These are phyloP conservation scores for Nicotiana rustica DNA, from an alignment of 305 asterid species.

Conservation along the genomic window DNA sequence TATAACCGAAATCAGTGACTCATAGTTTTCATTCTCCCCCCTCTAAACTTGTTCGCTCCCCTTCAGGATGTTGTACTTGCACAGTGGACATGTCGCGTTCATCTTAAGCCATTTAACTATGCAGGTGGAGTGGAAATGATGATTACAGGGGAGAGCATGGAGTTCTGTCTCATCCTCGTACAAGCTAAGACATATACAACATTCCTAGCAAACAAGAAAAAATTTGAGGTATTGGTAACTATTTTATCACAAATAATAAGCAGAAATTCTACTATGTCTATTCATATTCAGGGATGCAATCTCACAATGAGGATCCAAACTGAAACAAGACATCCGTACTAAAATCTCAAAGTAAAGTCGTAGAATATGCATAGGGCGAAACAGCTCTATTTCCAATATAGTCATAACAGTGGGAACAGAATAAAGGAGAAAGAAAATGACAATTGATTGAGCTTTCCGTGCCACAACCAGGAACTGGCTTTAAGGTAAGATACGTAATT, in stretches of 20 bases:
- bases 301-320: background rate
- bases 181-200: slow-evolving; percentile 82
- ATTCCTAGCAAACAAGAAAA: slow-evolving; percentile 64
- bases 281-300: background rate
- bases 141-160: slow-evolving; percentile 84
- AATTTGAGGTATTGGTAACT: background rate
- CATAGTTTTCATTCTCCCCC: slow-evolving; percentile 2
- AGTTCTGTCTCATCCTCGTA: slow-evolving; percentile 86
- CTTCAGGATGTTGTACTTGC: slow-evolving; percentile 95
- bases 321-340: background rate
- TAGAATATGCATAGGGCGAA: background rate
- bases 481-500: background rate
- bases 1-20: background rate
- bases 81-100: slow-evolving; percentile 96
- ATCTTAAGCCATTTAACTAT: slow-evolving; percentile 95
- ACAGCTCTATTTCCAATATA: slow-evolving; percentile 17
- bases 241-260: background rate
- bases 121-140: slow-evolving; percentile 79
- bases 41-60: slow-evolving; percentile 77
- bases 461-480: background rate
- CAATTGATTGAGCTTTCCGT: background rate
- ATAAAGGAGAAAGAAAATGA: slow-evolving; percentile 30
- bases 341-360: background rate
- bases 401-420: background rate
- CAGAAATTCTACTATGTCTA: background rate